Conservation (phyloP, 1,284 basidiomycete genomes). For the Ustilago curta region DNA sequence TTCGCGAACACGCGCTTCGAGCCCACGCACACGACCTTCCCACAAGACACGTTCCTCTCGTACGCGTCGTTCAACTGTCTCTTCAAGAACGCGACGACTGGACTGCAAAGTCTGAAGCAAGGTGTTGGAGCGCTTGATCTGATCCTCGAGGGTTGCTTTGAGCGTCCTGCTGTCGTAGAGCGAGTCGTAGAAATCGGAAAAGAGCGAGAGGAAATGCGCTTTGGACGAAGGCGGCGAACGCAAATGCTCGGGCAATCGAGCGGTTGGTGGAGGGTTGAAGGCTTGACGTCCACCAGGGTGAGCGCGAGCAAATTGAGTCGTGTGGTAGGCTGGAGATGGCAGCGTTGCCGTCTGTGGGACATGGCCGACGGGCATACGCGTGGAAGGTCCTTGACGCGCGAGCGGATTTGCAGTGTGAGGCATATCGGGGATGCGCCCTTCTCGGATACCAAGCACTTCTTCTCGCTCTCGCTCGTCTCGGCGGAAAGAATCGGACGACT, state of each 20-base stretch:
- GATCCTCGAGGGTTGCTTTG: conserved; percentile 66
- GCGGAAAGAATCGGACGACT: conserved; percentile 21
- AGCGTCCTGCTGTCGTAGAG: conserved; percentile 66
- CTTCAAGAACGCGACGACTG: conserved; percentile 61
- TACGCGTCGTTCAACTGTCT: conserved; percentile 61
- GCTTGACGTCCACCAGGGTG: conserved; percentile 27
- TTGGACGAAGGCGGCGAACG: conserved; percentile 60
- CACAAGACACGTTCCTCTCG: conserved; percentile 58
- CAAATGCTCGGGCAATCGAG: conserved; percentile 53
- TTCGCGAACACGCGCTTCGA: conserved; percentile 56
- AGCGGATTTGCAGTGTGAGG: conserved; percentile 46
- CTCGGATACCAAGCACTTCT: conserved; percentile 32
- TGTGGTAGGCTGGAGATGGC: conserved; percentile 66
- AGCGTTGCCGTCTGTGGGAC: conserved; percentile 61
- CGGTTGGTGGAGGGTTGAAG: conserved; percentile 31
- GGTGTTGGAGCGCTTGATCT: conserved; percentile 65
- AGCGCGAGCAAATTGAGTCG: conserved; percentile 52
- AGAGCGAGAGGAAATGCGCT: conserved; percentile 64
- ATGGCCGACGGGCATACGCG: conserved; percentile 39
- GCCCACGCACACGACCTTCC: conserved; percentile 54
- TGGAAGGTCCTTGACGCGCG: conserved; percentile 33
- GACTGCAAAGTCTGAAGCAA: conserved; percentile 66
- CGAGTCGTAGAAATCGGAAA: conserved; percentile 67
- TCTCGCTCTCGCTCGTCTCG: conserved; percentile 46
- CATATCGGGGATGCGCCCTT: conserved; percentile 41